Percentiles rank a stretch among this genome's conserved stretches.
phyloP scores from a whole-genome alignment of 805 yeast genomes.

The Starmera quercuum region DNA sequence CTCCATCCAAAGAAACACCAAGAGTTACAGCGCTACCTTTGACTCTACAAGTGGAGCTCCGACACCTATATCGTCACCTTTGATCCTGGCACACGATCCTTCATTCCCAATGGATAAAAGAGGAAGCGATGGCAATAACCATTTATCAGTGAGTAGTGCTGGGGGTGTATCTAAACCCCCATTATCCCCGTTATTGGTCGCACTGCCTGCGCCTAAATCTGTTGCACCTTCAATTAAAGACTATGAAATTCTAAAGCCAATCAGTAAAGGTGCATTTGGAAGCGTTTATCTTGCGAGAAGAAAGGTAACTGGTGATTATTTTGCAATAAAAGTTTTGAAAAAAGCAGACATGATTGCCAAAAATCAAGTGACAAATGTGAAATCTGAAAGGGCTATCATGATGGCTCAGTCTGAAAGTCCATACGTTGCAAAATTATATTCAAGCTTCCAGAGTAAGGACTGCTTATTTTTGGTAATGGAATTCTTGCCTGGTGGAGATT shows the following conservation, averaged over 20 bases:
- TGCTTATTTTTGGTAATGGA: constrained; percentile 93
- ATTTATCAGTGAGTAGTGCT: neutral
- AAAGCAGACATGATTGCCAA: constrained; percentile 96
- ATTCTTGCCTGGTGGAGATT: constrained; percentile 91
- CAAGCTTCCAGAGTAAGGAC: constrained; percentile 83
- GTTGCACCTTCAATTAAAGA: constrained; percentile 70
- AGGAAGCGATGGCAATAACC: constrained; percentile 3
- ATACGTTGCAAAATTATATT: constrained; percentile 82
- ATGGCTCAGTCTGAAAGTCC: constrained; percentile 94
- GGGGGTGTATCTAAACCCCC: constrained; percentile 45
- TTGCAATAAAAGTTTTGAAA: constrained; percentile 86
- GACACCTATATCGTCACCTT: constrained; percentile 54
- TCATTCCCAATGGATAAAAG: constrained; percentile 20
- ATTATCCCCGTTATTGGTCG: constrained; percentile 70
- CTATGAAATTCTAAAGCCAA: constrained; percentile 86
- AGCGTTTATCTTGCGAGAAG: constrained; percentile 84
- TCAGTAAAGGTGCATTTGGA: constrained; percentile 96
- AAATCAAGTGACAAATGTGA: constrained; percentile 91
- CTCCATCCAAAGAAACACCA: constrained; percentile 48
- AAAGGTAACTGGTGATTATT: constrained; percentile 85
- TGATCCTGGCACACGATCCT: constrained; percentile 40
- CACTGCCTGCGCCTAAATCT: constrained; percentile 48
- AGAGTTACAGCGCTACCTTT: constrained; percentile 1
- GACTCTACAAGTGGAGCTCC: constrained; percentile 10
- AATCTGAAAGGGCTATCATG: constrained; percentile 95